These are phyloP conservation scores for Fraxinus xanthoxyloides DNA, from an alignment of 305 asterid genomes.

Conservation along the genomic window DNA sequence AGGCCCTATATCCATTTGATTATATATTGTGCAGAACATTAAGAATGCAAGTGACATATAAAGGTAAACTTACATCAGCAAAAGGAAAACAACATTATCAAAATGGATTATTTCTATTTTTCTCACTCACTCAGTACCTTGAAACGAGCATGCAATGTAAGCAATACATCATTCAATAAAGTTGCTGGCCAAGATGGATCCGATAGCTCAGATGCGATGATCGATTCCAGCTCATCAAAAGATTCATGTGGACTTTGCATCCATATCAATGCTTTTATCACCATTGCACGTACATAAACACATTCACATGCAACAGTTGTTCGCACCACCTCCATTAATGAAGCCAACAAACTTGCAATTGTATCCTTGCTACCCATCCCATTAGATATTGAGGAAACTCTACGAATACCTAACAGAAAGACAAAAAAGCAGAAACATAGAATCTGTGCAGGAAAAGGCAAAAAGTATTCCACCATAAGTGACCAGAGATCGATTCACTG, in stretches of 20 bases:
- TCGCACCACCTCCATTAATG: constrained; percentile 96
- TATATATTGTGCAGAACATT: neutral
- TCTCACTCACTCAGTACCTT: constrained; percentile 54
- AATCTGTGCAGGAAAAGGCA: constrained; percentile 2
- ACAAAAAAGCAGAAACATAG: constrained; percentile 5
- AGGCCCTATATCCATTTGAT: neutral
- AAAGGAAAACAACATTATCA: neutral
- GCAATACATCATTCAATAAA: constrained; percentile 77
- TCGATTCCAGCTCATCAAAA: constrained; percentile 92
- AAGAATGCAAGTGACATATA: neutral
- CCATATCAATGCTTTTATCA: constrained; percentile 97
- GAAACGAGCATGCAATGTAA: constrained; percentile 98
- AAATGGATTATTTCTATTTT: constrained; percentile 3
- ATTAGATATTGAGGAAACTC: constrained; percentile 68
- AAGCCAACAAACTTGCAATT: constrained; percentile 86
- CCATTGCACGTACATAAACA: constrained; percentile 97
- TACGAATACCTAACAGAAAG: constrained; percentile 57
- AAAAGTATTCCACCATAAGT: neutral
- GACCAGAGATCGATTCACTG: neutral
- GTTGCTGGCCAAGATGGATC: constrained; percentile 98
- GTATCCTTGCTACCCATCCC: constrained; percentile 81
- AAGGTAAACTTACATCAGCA: neutral
- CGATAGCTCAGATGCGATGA: constrained; percentile 93
- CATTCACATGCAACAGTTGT: constrained; percentile 99
- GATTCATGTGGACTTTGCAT: constrained; percentile 98